Evolutionary conservation across 2,329 filamentous ascomycete genomes (phyloP).

Genomic region (Paraconiothyrium sp.): DNA sequence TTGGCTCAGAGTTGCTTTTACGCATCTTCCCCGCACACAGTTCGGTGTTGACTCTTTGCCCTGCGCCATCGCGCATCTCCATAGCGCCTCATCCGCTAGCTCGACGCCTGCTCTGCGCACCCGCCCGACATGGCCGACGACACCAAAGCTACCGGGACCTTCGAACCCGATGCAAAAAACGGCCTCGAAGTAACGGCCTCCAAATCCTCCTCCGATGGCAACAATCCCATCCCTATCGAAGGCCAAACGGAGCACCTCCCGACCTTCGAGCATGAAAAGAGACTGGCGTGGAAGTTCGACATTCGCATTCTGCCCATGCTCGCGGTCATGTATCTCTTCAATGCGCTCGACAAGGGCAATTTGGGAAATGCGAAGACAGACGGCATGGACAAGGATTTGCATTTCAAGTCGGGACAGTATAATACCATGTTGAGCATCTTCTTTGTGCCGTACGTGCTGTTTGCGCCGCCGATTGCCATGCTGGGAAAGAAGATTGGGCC

Average conservation of each 20-base stretch:
- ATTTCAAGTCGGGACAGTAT: constrained; percentile 71
- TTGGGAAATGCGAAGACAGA: constrained; percentile 57
- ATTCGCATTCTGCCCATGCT: constrained; percentile 65
- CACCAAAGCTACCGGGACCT: constrained; percentile 29
- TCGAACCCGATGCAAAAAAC: constrained; percentile 37
- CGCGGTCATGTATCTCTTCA: constrained; percentile 68
- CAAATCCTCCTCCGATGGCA: constrained; percentile 34
- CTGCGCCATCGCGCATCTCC: neutral
- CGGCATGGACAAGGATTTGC: constrained; percentile 61
- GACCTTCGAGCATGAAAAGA: constrained; percentile 48
- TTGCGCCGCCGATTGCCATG: constrained; percentile 72
- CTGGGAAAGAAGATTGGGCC: constrained; percentile 75
- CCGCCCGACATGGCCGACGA: constrained; percentile 32
- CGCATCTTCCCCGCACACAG: neutral
- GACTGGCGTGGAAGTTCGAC: constrained; percentile 65
- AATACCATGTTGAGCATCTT: constrained; percentile 75
- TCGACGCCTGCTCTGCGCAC: neutral
- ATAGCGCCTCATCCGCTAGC: constrained; percentile 1
- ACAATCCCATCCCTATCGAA: constrained; percentile 34
- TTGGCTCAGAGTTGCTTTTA: neutral
- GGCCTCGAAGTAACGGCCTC: constrained; percentile 41
- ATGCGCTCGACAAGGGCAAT: constrained; percentile 46
- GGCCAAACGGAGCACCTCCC: constrained; percentile 46
- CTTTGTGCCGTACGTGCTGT: constrained; percentile 78
- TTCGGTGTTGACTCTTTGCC: neutral